Base-by-base conservation (phyloP, 768 basidiomycete species). In the Psilocybe subaeruginosa region DNA sequence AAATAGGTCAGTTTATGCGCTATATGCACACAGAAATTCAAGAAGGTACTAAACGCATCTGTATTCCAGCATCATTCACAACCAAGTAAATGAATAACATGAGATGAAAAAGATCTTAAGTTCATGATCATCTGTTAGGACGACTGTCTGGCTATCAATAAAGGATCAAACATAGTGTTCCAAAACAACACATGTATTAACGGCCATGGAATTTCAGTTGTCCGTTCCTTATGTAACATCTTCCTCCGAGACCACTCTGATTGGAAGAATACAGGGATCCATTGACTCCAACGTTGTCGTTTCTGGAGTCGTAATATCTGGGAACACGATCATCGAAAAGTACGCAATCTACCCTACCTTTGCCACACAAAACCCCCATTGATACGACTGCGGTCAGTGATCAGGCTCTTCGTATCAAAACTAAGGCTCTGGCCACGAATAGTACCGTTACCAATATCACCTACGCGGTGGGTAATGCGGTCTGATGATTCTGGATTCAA, bases 201-300 rank as follows among this genome's bases (percentile, higher is more conserved):
- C 29, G 88, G 89, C 3, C 89, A 91, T 52, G 88, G 89, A 30
- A 83, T 88, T 62, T 87, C 85, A 3, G 78, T 90, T 29, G 89
- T 64, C 45, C 46, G 64, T 49, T 41, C 17, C 33, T 30, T 41
- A 11, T 27, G 56, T 27, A 27, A 27, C 31, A 12, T n/a, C 45
- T 35, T n/a, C 17, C 17, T 52, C 5, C 19, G 19, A 43, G 29
- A 2, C 37, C 12, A 8, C 12, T 6, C 58, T 65, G 37, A 64
- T 51, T 30, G 29, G 6, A 23, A 30, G 5, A n/a, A 29, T 48
- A 2, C 43, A 87, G 85, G 88, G 86, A 19, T 87, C 87, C 8
- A 82, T 87, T 61, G 54, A 68, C 41, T 83, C 83, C 4, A 66
- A 77, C 54, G 76, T 70, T 1, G 74, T 76, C 3, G 85, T 89